Base-by-base conservation (phyloP, 495 filamentous ascomycete species). In the Lophium mytilinum region DNA sequence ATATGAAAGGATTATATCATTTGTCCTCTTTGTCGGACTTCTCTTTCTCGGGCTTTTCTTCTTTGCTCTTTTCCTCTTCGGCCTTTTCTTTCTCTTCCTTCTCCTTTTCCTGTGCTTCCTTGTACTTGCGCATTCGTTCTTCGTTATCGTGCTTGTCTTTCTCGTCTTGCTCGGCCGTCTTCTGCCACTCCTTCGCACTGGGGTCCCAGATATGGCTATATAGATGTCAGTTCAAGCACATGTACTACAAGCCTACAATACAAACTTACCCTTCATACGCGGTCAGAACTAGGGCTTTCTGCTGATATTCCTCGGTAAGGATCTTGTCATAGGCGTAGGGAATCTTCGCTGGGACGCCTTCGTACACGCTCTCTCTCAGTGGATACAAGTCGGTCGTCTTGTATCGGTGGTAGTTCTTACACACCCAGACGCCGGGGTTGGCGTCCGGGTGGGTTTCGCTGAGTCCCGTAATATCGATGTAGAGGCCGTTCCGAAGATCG, bases 401-500 rank as follows among this genome's bases (percentile, higher is more conserved):
- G 47, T 93, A 95, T 10, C 75, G 73, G 68, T 95, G 89, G 64
- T 78, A 79, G 61, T 93, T 90, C 76, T 93, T 93, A 68, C 88
- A 92, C 63, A 79, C 82, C 83, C 84, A 87, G n/a, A 86, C 70
- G 2, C 83, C 83, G 1, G 86, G 86, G 24, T 60, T 35, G 3
- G 66, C 65, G 11, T 75, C 71, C 9, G 81, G 77, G 30, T 89
- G 74, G n/a, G 84, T 79, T 67, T 87, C 83, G 41, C 79, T 80
- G 24, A 93, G 69, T 21, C 81, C 89, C n/a, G 89, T 95, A 67
- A 95, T 89, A 65, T 95, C 89, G 66, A 95, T 85, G 74, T 86
- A 95, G 53, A 92, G 73, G 8, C 89, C 89, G 57, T 83, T 93
- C 48, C 72, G 68, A 18, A 79, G 75, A 69, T 95, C 89, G 59